These are phyloP conservation scores for Lasiosphaeris hirsuta DNA, from an alignment of 495 filamentous ascomycete genomes.

Conservation along the genomic window DNA sequence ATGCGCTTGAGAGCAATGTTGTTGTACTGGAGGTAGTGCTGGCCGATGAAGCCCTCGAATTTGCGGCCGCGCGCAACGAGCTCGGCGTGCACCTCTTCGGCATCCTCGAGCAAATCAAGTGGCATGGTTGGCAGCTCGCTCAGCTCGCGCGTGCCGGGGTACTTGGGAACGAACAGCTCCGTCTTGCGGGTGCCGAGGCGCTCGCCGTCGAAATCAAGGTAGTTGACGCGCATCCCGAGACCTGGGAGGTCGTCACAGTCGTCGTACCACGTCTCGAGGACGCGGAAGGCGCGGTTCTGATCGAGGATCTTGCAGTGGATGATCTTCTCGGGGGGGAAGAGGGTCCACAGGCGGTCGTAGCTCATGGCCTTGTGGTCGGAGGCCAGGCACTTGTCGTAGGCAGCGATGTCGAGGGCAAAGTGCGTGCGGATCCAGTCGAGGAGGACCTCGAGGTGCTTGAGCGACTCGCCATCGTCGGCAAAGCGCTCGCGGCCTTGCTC, in stretches of 20 bases:
- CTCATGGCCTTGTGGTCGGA: constrained; percentile 27
- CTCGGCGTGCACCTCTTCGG: constrained; percentile 15
- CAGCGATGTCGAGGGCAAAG: constrained; percentile 33
- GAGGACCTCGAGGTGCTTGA: constrained; percentile 30
- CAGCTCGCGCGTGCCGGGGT: constrained; percentile 24
- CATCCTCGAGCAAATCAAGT: constrained; percentile 26
- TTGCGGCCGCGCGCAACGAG: constrained; percentile 31
- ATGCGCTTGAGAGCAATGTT: constrained; percentile 28
- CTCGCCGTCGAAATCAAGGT: constrained; percentile 37
- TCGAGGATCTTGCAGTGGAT: constrained; percentile 23
- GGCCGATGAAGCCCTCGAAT: constrained; percentile 32
- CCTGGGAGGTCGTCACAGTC: not conserved
- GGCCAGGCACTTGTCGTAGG: constrained; percentile 26
- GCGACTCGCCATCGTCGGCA: constrained; percentile 24
- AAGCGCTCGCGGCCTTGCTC: constrained; percentile 27
- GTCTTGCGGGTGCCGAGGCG: constrained; percentile 22
- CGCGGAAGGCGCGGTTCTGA: constrained; percentile 30
- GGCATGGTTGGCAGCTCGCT: constrained; percentile 26
- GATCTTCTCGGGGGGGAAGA: constrained; percentile 31
- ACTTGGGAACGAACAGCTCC: constrained; percentile 25
- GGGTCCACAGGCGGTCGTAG: constrained; percentile 36
- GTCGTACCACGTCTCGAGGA: constrained; percentile 24
- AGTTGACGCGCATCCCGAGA: constrained; percentile 17
- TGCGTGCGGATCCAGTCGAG: constrained; percentile 33
- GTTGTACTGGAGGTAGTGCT: constrained; percentile 30